Base-by-base conservation (phyloP, 352 stramenopile genomes). In the Globisporangium splendens region DNA sequence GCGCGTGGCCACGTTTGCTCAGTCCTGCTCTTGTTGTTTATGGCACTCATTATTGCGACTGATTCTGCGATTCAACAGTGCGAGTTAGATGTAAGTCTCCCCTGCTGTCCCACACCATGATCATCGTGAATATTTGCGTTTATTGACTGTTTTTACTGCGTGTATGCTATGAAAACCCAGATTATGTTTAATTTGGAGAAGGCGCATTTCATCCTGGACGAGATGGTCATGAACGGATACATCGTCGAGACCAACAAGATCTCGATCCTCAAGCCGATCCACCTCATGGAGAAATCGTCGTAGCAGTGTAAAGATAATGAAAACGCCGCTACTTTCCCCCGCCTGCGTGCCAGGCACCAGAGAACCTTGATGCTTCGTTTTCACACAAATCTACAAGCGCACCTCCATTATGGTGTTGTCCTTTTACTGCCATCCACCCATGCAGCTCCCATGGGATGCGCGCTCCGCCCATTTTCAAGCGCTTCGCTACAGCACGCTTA, bases 181-280 rank as follows among this genome's bases (percentile, higher is more conserved):
- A 93, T 96, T 70, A 96, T 96, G 88, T 96, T 96, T 63, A 96
- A 96, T 66, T 67, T 96, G 57, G 88, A 96, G 64, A 96, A 96
- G 63, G 88, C 87, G 46, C 88, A 96, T 64, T 96, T 95, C 61
- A 93, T 96, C 51, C 61, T 95, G 50, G 87, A 97, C 68, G 88
- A 97, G 71, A 99, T 99, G 96, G 92, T 99, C 53, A 98, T 98
- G 86, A 99, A 99, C 85, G 98, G 98, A 31, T 98, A 96, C 69
- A 97, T 99, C 60, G 96, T 99, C 50, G 97, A 99, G 70, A 98
- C 97, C 21, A 99, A 99, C 82, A 99, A 99, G 68, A 84, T 95
- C 46, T 99, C 98, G 65, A 96, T 99, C 61, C 82, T 99, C 54
- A 98, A 98, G 74, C 96, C 97, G 11, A 97, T 99, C 66, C 87